Percentiles rank a stretch among this genome's conserved stretches.
Evolutionary conservation across 805 yeast species (phyloP).

Genomic region (Saccharomycodes ludwigii): DNA sequence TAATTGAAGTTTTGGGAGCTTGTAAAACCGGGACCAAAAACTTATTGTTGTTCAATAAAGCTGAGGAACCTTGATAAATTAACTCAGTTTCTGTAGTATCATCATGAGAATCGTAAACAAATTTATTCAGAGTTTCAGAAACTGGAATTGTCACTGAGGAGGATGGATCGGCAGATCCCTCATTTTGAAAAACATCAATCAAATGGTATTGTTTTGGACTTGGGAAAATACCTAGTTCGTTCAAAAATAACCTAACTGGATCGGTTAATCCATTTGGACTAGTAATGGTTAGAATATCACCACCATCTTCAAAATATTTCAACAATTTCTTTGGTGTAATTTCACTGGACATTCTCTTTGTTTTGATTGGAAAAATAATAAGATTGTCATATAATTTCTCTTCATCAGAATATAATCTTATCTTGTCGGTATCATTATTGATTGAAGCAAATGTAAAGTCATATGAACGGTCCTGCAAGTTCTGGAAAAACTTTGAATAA

Average conservation of each 20-base stretch:
- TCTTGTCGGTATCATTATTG: conserved; percentile 11
- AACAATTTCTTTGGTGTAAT: conserved; percentile 39
- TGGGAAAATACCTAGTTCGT: conserved; percentile 74
- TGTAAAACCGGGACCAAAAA: conserved; percentile 56
- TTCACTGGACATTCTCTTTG: conserved; percentile 28
- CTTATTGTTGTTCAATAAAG: conserved; percentile 58
- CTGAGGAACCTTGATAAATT: conserved; percentile 45
- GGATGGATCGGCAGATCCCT: conserved; percentile 6
- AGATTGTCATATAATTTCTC: conserved; percentile 40
- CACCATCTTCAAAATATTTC: conserved; percentile 51
- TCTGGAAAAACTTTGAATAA: conserved; percentile 18
- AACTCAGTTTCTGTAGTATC: conserved; percentile 9
- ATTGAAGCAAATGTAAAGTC: conserved; percentile 19
- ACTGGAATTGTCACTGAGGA: conserved; percentile 10
- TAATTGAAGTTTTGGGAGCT: conserved; percentile 54
- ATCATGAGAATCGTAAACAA: conserved; percentile 7
- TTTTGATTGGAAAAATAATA: conserved; percentile 45
- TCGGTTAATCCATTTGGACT: conserved; percentile 42
- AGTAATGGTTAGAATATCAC: conserved; percentile 59
- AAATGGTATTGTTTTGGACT: conserved; percentile 61
- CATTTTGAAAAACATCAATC: conserved; percentile 56
- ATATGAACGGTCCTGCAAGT: conserved; percentile 23
- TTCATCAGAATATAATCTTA: conserved; percentile 26
- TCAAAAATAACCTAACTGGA: conserved; percentile 51
- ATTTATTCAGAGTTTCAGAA: conserved; percentile 8